Base-by-base conservation (phyloP, 371 early-diverging fungal genomes). In the Blyttiomyces sp. region DNA sequence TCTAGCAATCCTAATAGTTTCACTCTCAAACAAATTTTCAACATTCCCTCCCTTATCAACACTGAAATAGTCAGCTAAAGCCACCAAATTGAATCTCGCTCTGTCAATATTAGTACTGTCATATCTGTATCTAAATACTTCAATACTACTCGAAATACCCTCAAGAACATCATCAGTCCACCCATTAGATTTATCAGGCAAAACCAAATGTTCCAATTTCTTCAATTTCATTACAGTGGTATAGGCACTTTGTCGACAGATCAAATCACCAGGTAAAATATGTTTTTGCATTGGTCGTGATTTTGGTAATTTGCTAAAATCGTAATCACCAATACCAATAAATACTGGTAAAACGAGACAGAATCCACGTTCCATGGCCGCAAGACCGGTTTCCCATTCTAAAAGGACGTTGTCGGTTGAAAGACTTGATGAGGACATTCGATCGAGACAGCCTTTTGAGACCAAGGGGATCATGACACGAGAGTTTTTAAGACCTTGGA, bases 331-430 rank as follows among this genome's bases (percentile, higher is more conserved):
- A 3, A 17, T 17, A 19, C 57, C 57, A 33, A 57, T 33, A 26
- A 31, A 46, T 17, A 57, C 57, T 28, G 57, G 45, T 16, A 57
- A 9, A 4, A 57, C 57, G 7, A 19, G 9, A 49, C 57, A 57
- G 39, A 59, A 59, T 23, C 59, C 59, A 17, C 35, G 17, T 19
- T 48, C 39, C 24, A 9, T 24, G 21, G 59, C 59, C 23, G 23
- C 24, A 4, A 59, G 24, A n/a, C 50, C 59, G 11, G 59, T 59
- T 43, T 59, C 59, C 59, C 59, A 59, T 24, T 59, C 59, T 3
- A 59, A 32, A 2, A 59, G 59, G 21, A 59, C 59, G 34, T 59
- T 59, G 42, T 59, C 59, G 13, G 43, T 28, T 5, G 52, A 3
- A 4, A 4, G 6, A 9, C 7, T 17, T 5, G 59, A 59, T 5